phyloP scores from a whole-genome alignment of 2,329 filamentous ascomycete species.

The Emmonsiellopsis sp. region DNA sequence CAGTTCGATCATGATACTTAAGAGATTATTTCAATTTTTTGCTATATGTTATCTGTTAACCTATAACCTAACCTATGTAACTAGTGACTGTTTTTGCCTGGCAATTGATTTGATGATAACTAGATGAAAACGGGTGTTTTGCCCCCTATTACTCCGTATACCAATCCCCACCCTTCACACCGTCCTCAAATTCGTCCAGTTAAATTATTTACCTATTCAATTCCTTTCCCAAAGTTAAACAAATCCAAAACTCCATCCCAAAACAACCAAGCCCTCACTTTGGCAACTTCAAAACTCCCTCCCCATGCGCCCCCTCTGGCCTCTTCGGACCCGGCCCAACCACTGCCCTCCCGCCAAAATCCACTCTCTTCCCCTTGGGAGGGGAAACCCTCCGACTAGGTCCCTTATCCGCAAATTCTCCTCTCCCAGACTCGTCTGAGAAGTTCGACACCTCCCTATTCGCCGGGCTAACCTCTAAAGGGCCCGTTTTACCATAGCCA shows the following conservation, averaged over 20 bases:
- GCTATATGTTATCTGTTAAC: too few relatives aligned
- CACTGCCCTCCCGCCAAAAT: slow-evolving; percentile 5
- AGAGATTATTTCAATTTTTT: too few relatives aligned
- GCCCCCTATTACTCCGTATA: too few relatives aligned
- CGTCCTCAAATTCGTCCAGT: background rate
- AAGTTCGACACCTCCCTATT: slow-evolving; percentile 49
- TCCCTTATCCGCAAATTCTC: slow-evolving; percentile 29
- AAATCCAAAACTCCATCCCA: too few relatives aligned
- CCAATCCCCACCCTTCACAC: background rate
- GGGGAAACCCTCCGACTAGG: slow-evolving; percentile 30
- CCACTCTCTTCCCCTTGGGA: slow-evolving; percentile 24
- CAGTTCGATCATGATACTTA: too few relatives aligned
- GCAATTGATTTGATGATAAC: too few relatives aligned
- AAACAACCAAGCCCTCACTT: too few relatives aligned
- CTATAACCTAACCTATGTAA: too few relatives aligned
- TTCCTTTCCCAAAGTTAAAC: background rate
- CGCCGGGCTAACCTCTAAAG: slow-evolving; percentile 51
- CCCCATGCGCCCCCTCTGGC: too few relatives aligned
- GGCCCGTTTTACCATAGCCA: slow-evolving; percentile 35
- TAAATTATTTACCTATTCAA: background rate
- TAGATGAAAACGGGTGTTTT: too few relatives aligned
- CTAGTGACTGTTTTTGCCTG: too few relatives aligned
- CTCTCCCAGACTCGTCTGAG: slow-evolving; percentile 37
- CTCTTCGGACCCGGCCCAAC: too few relatives aligned
- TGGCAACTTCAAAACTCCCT: background rate